Percentiles rank a stretch among this genome's conserved stretches.
These are phyloP conservation scores for Ilyonectria robusta DNA, from an alignment of 2,329 filamentous ascomycete species.

Conservation along the genomic window DNA sequence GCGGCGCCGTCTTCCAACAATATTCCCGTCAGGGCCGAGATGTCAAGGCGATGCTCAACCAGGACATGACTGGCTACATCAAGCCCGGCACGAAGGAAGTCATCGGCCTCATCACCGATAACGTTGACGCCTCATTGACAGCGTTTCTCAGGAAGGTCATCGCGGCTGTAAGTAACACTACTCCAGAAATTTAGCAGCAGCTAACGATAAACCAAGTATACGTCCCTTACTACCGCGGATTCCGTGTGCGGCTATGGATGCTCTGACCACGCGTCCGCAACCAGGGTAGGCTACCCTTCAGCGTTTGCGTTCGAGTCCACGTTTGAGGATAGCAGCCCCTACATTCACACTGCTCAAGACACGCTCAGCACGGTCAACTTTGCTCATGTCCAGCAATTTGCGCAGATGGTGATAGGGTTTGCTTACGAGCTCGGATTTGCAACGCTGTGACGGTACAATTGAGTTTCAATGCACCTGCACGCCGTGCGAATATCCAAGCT, in stretches of 20 bases:
- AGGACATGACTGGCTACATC: conserved; percentile 61
- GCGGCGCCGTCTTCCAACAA: conserved; percentile 65
- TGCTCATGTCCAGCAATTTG: conserved; percentile 76
- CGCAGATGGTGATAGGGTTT: conserved; percentile 63
- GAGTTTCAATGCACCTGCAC: too few relatives aligned
- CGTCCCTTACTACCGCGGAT: conserved; percentile 59
- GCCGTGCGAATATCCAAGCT: too few relatives aligned
- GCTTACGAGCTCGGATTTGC: conserved; percentile 69
- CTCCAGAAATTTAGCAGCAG: too few relatives aligned
- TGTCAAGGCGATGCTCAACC: conserved; percentile 60
- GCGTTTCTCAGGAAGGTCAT: conserved; percentile 57
- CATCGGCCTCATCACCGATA: conserved; percentile 58
- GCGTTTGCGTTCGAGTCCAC: conserved; percentile 75
- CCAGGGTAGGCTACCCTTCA: conserved; percentile 75
- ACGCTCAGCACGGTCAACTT: conserved; percentile 78
- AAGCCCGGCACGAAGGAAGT: conserved; percentile 46
- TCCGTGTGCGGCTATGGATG: conserved; percentile 70
- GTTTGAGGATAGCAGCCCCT: conserved; percentile 73
- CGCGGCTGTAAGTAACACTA: conserved; percentile 34
- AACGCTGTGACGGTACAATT: too few relatives aligned
- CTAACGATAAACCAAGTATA: conserved; percentile 45
- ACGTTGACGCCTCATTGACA: conserved; percentile 53
- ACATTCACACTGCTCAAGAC: conserved; percentile 82
- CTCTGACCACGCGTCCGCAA: conserved; percentile 76
- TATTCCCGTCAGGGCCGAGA: conserved; percentile 52